phyloP scores from a whole-genome alignment of 495 filamentous ascomycete species.

The Xylaria longipes region DNA sequence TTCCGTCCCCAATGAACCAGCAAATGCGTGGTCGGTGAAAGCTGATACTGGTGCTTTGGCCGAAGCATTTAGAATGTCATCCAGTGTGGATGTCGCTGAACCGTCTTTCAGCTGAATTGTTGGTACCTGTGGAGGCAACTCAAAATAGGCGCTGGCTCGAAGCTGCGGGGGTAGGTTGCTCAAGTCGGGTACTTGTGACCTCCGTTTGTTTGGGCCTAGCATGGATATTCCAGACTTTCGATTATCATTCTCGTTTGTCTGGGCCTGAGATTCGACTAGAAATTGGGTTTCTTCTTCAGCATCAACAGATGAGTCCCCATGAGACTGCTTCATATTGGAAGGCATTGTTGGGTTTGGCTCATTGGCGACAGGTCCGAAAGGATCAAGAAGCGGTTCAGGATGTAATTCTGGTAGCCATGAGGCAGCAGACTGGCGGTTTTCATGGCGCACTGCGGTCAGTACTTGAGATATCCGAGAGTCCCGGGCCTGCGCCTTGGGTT shows the following conservation, averaged over 20 bases:
- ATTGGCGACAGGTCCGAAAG: slow-evolving; percentile 33
- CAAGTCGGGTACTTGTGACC: slow-evolving; percentile 49
- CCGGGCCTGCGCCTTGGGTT: slow-evolving; percentile 62
- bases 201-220: slow-evolving; percentile 44
- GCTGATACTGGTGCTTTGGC: slow-evolving; percentile 89
- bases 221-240: slow-evolving; percentile 35
- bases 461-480: slow-evolving; percentile 74
- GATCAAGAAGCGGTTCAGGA: slow-evolving; percentile 38
- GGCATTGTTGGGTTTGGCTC: slow-evolving; percentile 16
- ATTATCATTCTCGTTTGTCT: slow-evolving; percentile 26
- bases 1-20: slow-evolving; percentile 71
- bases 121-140: slow-evolving; percentile 64
- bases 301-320: slow-evolving; percentile 7
- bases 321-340: not conserved
- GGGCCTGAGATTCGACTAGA: slow-evolving; percentile 18
- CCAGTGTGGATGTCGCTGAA: slow-evolving; percentile 86
- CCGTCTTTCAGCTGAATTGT: slow-evolving; percentile 72
- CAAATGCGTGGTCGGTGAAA: slow-evolving; percentile 91
- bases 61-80: slow-evolving; percentile 94
- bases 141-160: slow-evolving; percentile 89
- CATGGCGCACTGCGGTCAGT: slow-evolving; percentile 52
- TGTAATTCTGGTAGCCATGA: slow-evolving; percentile 57
- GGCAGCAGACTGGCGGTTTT: slow-evolving; percentile 39
- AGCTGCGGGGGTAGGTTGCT: slow-evolving; percentile 80
- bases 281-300: slow-evolving; percentile 17